A percentile compares a stretch with the other conserved stretches of the same genome.
These are phyloP conservation scores for Mycena rebaudengoi DNA, from an alignment of 768 basidiomycete species.

Conservation along the genomic window DNA sequence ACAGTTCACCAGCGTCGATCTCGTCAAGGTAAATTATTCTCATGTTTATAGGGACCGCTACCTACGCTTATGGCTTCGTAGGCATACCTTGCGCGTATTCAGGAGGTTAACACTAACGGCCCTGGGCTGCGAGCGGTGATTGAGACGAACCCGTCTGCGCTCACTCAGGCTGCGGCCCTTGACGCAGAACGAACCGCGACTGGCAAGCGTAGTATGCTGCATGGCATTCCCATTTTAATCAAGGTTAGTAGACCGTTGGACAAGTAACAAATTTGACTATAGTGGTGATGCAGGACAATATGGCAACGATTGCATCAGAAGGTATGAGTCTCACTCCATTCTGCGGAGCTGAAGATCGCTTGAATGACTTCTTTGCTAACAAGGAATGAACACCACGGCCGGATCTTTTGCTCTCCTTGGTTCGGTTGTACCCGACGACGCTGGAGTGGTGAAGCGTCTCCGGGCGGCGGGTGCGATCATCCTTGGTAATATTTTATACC, in stretches of 20 bases:
- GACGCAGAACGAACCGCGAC: conserved; percentile 51
- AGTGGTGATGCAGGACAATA: conserved; percentile 49
- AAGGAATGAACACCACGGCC: conserved; percentile 57
- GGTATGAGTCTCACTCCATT: conserved; percentile 32
- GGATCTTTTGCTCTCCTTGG: conserved; percentile 53
- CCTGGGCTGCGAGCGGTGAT: conserved; percentile 31
- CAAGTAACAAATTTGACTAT: neutral
- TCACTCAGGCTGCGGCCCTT: conserved; percentile 57
- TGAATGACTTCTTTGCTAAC: neutral
- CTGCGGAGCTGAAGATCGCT: neutral
- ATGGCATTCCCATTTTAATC: conserved; percentile 62
- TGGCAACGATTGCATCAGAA: conserved; percentile 54
- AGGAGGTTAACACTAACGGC: conserved; percentile 1
- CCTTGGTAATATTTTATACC: conserved; percentile 41
- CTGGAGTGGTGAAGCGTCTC: conserved; percentile 52
- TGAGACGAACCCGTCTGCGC: conserved; percentile 62
- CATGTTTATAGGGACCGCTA: neutral
- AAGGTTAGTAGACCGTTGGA: conserved; percentile 45
- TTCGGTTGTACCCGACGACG: conserved; percentile 55
- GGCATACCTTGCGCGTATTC: conserved; percentile 3
- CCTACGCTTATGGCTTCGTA: neutral
- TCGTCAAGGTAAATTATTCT: neutral
- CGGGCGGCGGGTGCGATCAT: conserved; percentile 54
- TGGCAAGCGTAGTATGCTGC: conserved; percentile 56
- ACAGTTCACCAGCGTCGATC: conserved; percentile 9